A percentile compares a stretch with the other conserved stretches of the same genome.
phyloP scores from a whole-genome alignment of 306 rosid species.

The Quillaja saponaria region DNA sequence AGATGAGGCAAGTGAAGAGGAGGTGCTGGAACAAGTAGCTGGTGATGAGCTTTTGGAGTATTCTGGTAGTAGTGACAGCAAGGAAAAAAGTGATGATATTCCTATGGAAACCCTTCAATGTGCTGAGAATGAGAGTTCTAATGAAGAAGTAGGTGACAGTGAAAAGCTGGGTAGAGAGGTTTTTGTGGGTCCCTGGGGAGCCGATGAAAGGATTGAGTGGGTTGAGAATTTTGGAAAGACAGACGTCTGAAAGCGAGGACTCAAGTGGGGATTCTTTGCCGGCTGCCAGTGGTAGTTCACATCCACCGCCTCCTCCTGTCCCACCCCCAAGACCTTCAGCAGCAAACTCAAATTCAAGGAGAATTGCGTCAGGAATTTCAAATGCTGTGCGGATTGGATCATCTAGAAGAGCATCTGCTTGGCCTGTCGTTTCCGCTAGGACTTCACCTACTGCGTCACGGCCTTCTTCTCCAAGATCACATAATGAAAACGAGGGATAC shows the following conservation, averaged over 20 bases:
- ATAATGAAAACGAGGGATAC: slow-evolving; percentile 89
- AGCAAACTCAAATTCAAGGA: slow-evolving; percentile 56
- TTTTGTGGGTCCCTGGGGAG: slow-evolving; percentile 38
- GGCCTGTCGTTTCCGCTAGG: slow-evolving; percentile 79
- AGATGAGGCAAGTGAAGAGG: slow-evolving; percentile 67
- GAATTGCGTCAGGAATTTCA: slow-evolving; percentile 51
- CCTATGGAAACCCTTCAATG: slow-evolving; percentile 36
- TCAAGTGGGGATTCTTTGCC: slow-evolving; percentile 33
- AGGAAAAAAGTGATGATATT: slow-evolving; percentile 51
- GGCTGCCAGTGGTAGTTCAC: slow-evolving; percentile 40
- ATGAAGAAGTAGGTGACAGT: slow-evolving; percentile 37
- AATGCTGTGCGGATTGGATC: slow-evolving; percentile 58
- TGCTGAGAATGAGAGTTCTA: slow-evolving; percentile 48
- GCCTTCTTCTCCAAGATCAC: slow-evolving; percentile 89
- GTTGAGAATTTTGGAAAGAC: slow-evolving; percentile 41
- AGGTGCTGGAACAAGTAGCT: slow-evolving; percentile 36
- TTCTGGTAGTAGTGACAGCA: slow-evolving; percentile 38
- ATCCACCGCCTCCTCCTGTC: slow-evolving; percentile 92
- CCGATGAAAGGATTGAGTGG: slow-evolving; percentile 34
- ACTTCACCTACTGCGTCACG: slow-evolving; percentile 76
- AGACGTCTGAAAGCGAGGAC: slow-evolving; percentile 40
- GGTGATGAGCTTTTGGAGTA: slow-evolving; percentile 55
- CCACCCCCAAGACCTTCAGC: slow-evolving; percentile 75
- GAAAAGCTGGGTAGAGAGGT: slow-evolving; percentile 51
- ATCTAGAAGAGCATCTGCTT: slow-evolving; percentile 55